Base-by-base conservation (phyloP, 78 protist genomes). In the Chrysochromulina parva region DNA sequence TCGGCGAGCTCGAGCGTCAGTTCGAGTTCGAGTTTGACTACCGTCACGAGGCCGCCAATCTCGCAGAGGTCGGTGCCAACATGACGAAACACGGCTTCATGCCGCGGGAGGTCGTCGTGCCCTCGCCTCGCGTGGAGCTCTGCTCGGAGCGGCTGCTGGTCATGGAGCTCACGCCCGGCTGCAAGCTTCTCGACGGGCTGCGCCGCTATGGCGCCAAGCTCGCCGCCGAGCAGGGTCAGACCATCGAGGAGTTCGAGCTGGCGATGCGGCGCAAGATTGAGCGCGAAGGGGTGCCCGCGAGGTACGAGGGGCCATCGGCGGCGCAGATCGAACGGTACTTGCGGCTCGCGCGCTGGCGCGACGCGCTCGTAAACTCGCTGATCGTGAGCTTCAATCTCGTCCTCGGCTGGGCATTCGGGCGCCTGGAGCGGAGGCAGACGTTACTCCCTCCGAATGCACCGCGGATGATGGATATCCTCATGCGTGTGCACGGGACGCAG, bases 121-220 rank as follows among this genome's bases (percentile, higher is more conserved):
- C 88, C 1, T 7, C 3, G 88, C 88, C 88, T 6, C 3, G 2
- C 26, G 52, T 7, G 10, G 71, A 28, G 38, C 71, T 82, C 13
- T 78, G 89, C 88, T 47, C 92, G 54, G 47, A 76, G 59, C 73
- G 55, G 11, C 85, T 92, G 82, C 87, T 92, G 28, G 92, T 88
- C 67, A 92, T 92, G 94, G 92, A 88, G 65, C 85, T 60, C 9
- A 85, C 89, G 24, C 90, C 62, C 50, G 94, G 94, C 20, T 3
- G 1, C 20, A 88, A 81, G 65, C 90, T 92, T 3, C 47, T 38
- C 71, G 88, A 58, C 71, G 88, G 67, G 67, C 88, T 82, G 7
- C 88, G 69, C 73, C 13, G 2, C 16, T 57, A 82, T 14, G 67
- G 26, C 38, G 10, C 0, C 28, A 1, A 3, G 26, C 50, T 54